Evolutionary conservation across 352 stramenopile genomes (phyloP), one percentile per base, ranked within the genome.

Genomic region (Nothophytophthora sp.): DNA sequence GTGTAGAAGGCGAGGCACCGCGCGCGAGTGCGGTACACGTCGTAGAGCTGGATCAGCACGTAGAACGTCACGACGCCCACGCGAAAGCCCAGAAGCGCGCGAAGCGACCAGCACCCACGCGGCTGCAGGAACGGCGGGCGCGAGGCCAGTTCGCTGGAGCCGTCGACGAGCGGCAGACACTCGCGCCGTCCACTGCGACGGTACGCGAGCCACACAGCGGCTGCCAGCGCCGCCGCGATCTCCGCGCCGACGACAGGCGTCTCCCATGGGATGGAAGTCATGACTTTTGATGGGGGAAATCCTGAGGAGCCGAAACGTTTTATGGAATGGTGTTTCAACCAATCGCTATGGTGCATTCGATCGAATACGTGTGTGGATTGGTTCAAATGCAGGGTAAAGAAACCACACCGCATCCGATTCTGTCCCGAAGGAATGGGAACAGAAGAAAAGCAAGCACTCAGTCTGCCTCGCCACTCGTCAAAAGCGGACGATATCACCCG

Each of bases 1-100:
- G 83, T 94, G 63, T 89, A 94, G 55, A 94, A 91, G 39, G 56
- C 55, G 41, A 92, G 50, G 36, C 83, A 90, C 27, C 60, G 58
- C 25, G 55, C 56, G 9, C 39, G 24, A 13, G 83, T 81, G 34
- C 79, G 74, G 33, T 74, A 75, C 4, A 90, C 23, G 48, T 94
- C 77, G 63, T 70, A 83, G 18, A 74, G 19, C 47, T 89, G 77
- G 23, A 90, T 50, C 25, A 75, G 19, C 0, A 74, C 34, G 52
- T 86, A 92, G 53, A 89, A 92, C 3, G 44, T 59, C 9, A 60
- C 40, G n/a, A 60, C 62, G 2, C 33, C 32, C 0, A 60, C 35
- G 15, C 81, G 57, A 41, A 73, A 92, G 11, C 30, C 54, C 15
- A 86, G 13, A 24, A 92, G 52, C 15, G 38, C 37, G 22, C 54